Base-by-base conservation (phyloP, 768 basidiomycete genomes). In the Daedaleopsis sinensis region DNA sequence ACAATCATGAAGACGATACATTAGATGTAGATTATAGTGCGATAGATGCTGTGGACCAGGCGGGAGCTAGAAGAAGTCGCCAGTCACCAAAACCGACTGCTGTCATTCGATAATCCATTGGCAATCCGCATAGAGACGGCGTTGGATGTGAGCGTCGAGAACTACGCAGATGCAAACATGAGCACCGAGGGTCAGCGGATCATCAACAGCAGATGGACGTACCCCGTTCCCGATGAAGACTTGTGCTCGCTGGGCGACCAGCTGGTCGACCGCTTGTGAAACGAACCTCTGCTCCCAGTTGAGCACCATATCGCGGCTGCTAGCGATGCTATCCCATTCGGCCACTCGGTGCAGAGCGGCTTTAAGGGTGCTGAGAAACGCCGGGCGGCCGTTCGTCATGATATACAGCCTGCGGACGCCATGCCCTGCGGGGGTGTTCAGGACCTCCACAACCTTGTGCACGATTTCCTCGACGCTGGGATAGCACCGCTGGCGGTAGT, bases 211-310 rank as follows among this genome's bases (percentile, higher is more conserved):
- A 32, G 8, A 59, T 11, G 24, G 23, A 49, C 86, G 64, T 68
- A 88, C 88, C 57, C 88, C 89, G 67, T 90, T 91, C 12, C 89
- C 89, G 44, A 91, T 73, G 61, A 90, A 84, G 55, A 85, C 77
- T 64, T 87, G 82, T 0, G 87, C 87, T 50, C 84, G 74, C 67
- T 84, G 78, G 16, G 80, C 88, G 44, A 90, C 80, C 64, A 85
- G 77, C 86, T 88, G 88, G 70, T 91, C 89, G 66, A 86, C 71
- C 4, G 83, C 80, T 69, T 87, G 84, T 15, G 80, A 73, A 6
- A 87, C 79, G 11, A 80, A 81, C 61, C 79, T 80, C 57, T 84
- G 81, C 67, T 87, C 85, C 79, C 79, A 79, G 9, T 73, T 78
- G 18, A 88, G 66, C 27, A 68, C 60, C 50, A 90, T 65, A 68